Evolutionary conservation across 108 stramenopile genomes (phyloP).

Genomic region (Fragilaria crotonensis): DNA sequence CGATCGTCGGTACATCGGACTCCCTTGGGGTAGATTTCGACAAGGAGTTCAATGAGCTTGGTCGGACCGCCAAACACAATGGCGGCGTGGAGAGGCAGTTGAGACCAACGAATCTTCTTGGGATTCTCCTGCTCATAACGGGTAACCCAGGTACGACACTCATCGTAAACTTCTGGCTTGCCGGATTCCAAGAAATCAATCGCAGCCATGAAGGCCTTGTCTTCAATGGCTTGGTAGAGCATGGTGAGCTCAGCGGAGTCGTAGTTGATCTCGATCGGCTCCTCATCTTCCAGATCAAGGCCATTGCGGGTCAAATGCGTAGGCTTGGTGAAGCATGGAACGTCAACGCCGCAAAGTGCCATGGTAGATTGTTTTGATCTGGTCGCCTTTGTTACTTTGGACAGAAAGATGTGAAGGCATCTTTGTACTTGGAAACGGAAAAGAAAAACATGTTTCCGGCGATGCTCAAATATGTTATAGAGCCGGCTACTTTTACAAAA

Average conservation of each 20-base stretch:
- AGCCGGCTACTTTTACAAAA: too few relatives aligned
- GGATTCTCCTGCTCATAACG: conserved; percentile 29
- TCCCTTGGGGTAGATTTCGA: conserved; percentile 36
- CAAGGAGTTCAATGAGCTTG: conserved; percentile 20
- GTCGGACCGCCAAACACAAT: conserved; percentile 38
- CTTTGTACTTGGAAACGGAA: too few relatives aligned
- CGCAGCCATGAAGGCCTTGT: conserved; percentile 41
- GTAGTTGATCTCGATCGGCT: conserved; percentile 26
- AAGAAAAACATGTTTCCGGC: too few relatives aligned
- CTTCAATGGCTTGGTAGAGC: conserved; percentile 60
- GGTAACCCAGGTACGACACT: conserved; percentile 75
- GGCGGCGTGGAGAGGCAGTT: conserved; percentile 49
- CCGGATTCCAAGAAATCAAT: conserved; percentile 29
- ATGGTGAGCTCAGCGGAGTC: conserved; percentile 50
- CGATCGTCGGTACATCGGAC: conserved; percentile 42
- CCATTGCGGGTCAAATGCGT: not conserved
- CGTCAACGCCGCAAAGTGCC: not conserved
- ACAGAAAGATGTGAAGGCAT: too few relatives aligned
- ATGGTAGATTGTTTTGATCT: too few relatives aligned
- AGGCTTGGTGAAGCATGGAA: not conserved
- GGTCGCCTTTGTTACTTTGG: too few relatives aligned
- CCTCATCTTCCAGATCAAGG: conserved; percentile 1
- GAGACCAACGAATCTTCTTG: conserved; percentile 34
- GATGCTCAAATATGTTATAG: too few relatives aligned
- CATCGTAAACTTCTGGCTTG: conserved; percentile 15